phyloP scores from a whole-genome alignment of 371 early-diverging fungal genomes.

The Rhizopus stolonifer region DNA sequence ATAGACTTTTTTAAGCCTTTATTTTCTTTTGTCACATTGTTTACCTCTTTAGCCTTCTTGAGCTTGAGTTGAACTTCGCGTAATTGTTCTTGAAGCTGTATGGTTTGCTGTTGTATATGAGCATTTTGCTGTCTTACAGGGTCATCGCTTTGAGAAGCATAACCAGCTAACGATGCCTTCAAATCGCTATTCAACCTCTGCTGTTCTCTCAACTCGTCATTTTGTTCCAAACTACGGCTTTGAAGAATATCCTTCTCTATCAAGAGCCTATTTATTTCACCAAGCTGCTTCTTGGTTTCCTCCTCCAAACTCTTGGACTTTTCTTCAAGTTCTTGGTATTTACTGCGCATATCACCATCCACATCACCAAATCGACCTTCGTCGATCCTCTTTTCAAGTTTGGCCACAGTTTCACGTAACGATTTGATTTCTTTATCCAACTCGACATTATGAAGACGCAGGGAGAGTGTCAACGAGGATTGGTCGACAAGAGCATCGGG shows the following conservation, averaged over 20 bases:
- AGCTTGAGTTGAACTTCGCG: conserved; percentile 56
- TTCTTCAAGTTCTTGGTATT: conserved; percentile 29
- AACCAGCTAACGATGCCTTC: conserved; percentile 67
- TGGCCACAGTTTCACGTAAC: conserved; percentile 29
- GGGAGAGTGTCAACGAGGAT: conserved; percentile 32
- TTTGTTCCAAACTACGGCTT: conserved; percentile 54
- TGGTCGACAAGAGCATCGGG: conserved; percentile 44
- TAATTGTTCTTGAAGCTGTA: conserved; percentile 62
- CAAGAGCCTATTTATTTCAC: conserved; percentile 66
- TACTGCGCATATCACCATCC: conserved; percentile 34
- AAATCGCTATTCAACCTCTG: conserved; percentile 62
- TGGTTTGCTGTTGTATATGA: conserved; percentile 52
- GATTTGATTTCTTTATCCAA: conserved; percentile 47
- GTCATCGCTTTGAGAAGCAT: conserved; percentile 67
- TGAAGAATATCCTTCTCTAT: conserved; percentile 66
- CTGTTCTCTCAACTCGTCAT: conserved; percentile 52
- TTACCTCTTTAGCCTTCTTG: conserved; percentile 76
- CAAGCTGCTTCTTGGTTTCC: conserved; percentile 60
- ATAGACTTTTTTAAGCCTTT: not conserved
- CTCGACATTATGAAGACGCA: conserved; percentile 42
- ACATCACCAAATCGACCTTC: conserved; percentile 42
- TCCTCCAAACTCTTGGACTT: conserved; percentile 58
- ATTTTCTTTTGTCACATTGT: not conserved
- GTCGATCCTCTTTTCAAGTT: conserved; percentile 31
- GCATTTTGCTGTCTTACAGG: conserved; percentile 59